Conservation (phyloP, 2,329 filamentous ascomycete genomes). For the Xenosphaeropsis pyriputrescens region DNA sequence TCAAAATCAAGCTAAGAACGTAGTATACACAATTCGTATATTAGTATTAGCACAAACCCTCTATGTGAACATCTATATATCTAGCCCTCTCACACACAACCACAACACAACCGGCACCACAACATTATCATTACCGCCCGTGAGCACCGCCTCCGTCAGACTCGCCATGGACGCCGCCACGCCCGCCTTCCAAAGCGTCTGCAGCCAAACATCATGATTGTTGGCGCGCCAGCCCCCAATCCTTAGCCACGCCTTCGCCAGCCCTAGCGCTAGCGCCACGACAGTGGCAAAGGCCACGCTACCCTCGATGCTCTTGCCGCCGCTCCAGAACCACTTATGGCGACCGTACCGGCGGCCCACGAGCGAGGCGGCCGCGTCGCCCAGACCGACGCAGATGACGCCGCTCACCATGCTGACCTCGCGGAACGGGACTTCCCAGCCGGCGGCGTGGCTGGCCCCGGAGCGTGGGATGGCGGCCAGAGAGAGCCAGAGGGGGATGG, state of each 20-base stretch:
- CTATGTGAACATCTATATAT: conserved; percentile 11
- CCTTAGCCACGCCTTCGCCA: conserved; percentile 59
- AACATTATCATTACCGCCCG: conserved; percentile 96
- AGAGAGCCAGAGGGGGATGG: conserved; percentile 84
- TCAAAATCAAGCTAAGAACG: too few relatives aligned
- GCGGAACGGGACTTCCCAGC: conserved; percentile 61
- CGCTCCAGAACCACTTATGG: conserved; percentile 91
- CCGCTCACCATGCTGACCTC: conserved; percentile 87
- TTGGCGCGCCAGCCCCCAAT: conserved; percentile 67
- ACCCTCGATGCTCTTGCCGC: conserved; percentile 90
- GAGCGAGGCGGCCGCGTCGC: conserved; percentile 83
- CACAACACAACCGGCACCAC: conserved; percentile 88
- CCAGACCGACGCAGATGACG: conserved; percentile 87
- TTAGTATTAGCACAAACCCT: background rate
- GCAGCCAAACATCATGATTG: conserved; percentile 57
- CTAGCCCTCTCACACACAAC: conserved; percentile 70
- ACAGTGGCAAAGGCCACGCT: conserved; percentile 67
- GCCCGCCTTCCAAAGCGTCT: conserved; percentile 54
- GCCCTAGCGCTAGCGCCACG: conserved; percentile 60
- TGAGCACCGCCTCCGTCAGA: conserved; percentile 86
- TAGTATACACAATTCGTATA: background rate
- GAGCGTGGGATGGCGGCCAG: conserved; percentile 53
- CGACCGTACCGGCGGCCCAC: conserved; percentile 77
- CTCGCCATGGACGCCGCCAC: conserved; percentile 70
- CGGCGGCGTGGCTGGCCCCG: conserved; percentile 38